Conservation (phyloP, 192 early-diverging fungal species). For the Backusella westeae region DNA sequence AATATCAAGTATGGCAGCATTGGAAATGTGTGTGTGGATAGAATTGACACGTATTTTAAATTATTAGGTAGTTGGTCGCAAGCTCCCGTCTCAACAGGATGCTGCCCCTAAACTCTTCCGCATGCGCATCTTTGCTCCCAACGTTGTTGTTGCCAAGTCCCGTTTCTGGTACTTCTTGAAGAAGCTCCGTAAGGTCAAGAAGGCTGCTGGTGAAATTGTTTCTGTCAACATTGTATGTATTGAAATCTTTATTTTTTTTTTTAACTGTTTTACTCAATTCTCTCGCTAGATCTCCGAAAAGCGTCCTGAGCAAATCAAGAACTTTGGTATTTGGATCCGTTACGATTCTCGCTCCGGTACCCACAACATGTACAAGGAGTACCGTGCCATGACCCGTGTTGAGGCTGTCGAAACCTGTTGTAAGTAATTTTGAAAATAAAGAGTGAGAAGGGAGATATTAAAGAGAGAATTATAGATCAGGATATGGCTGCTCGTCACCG, state of each 20-base stretch:
- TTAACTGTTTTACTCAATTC: too few species aligned
- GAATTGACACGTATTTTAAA: background rate
- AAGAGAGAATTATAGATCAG: constrained; percentile 55
- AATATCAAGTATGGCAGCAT: background rate
- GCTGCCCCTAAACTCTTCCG: constrained; percentile 93
- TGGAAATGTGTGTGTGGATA: background rate
- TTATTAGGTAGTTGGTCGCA: constrained; percentile 88
- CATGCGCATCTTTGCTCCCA: constrained; percentile 98
- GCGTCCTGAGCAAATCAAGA: constrained; percentile 89
- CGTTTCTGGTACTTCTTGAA: constrained; percentile 99
- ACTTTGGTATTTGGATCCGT: constrained; percentile 99
- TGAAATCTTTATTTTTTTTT: too few species aligned
- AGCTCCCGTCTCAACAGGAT: constrained; percentile 89
- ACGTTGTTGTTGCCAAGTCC: constrained; percentile 97
- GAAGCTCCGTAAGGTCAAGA: constrained; percentile 99
- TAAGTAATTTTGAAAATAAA: background rate
- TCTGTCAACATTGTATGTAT: constrained; percentile 71
- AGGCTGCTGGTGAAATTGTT: constrained; percentile 98
- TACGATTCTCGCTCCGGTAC: constrained; percentile 99
- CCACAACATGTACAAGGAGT: constrained; percentile 99
- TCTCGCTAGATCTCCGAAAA: constrained; percentile 87
- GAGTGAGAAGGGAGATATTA: background rate
- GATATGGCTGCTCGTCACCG: constrained; percentile 99
- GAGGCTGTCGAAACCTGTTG: constrained; percentile 68
- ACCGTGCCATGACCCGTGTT: constrained; percentile 90